These are phyloP conservation scores for Termitomyces sp. DNA, from an alignment of 768 basidiomycete genomes.

Conservation along the genomic window DNA sequence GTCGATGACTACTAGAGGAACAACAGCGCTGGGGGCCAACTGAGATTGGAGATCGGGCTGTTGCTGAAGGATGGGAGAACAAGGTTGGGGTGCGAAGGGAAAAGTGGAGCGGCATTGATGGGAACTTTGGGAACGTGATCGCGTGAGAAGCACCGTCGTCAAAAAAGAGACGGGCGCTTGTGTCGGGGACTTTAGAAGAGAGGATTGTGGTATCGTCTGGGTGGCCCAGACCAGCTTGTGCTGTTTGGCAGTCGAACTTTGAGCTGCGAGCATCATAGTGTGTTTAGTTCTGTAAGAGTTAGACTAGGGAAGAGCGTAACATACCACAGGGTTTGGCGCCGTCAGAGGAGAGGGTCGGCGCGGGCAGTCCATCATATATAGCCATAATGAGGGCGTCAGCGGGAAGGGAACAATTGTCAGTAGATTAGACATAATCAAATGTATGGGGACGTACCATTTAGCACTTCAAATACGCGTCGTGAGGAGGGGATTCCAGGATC, in stretches of 20 bases:
- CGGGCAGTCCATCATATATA: no score
- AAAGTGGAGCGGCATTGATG: background rate
- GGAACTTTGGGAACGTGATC: no score
- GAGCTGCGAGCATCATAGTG: slow-evolving; percentile 57
- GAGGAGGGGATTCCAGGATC: no score
- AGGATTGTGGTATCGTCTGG: no score
- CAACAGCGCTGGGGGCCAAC: background rate
- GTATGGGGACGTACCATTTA: no score
- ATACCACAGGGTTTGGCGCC: slow-evolving; percentile 73
- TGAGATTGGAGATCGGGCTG: no score
- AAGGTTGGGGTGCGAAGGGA: no score
- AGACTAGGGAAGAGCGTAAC: slow-evolving; percentile 13
- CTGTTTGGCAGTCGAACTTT: slow-evolving; percentile 83
- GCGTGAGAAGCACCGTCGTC: background rate
- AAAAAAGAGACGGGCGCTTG: background rate
- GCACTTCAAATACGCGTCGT: no score
- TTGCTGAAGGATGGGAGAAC: no score
- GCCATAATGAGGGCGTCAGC: no score
- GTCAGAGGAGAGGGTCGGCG: slow-evolving; percentile 54
- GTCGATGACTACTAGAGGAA: background rate
- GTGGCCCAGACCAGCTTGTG: slow-evolving; percentile 46
- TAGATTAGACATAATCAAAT: no score
- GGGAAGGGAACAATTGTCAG: no score
- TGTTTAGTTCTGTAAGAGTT: background rate
- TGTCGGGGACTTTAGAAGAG: background rate